These are phyloP conservation scores for Trypanosoma lewisi DNA, from an alignment of 208 protist genomes.

Conservation along the genomic window DNA sequence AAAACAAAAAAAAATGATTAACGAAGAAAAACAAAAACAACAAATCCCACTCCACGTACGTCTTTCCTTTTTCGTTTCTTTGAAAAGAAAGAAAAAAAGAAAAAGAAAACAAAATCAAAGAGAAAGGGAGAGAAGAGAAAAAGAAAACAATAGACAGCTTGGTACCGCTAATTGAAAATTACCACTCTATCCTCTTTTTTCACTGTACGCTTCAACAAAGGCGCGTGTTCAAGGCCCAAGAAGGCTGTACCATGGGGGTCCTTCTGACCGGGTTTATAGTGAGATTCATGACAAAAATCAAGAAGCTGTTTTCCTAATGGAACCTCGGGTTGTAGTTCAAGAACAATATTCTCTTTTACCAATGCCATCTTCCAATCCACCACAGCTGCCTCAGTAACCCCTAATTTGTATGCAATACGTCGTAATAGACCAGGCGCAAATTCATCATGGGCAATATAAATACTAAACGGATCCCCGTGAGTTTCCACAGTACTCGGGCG, in stretches of 20 bases:
- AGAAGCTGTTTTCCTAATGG: constrained; percentile 65
- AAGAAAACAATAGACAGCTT: constrained; percentile 3
- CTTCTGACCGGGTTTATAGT: constrained; percentile 59
- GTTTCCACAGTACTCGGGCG: constrained; percentile 65
- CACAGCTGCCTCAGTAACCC: constrained; percentile 59
- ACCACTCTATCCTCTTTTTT: constrained; percentile 70
- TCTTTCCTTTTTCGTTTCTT: background rate
- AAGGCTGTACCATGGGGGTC: constrained; percentile 75
- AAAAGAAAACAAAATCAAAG: background rate
- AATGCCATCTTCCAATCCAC: constrained; percentile 86
- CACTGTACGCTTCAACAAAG: constrained; percentile 43
- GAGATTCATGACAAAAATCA: constrained; percentile 46
- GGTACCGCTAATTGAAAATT: constrained; percentile 56
- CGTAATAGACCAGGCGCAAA: constrained; percentile 44
- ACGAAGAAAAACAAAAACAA: too few species aligned
- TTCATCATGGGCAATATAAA: constrained; percentile 71
- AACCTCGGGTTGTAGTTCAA: constrained; percentile 50
- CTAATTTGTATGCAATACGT: constrained; percentile 74
- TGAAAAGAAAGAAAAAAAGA: constrained; percentile 20
- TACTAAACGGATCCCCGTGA: constrained; percentile 82
- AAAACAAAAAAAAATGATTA: too few species aligned
- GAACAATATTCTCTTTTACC: constrained; percentile 66
- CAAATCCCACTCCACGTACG: too few species aligned
- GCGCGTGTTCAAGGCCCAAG: constrained; percentile 83
- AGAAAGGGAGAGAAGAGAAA: background rate